Base-by-base conservation (phyloP, 768 basidiomycete species). In the Chalciporus piperatus region DNA sequence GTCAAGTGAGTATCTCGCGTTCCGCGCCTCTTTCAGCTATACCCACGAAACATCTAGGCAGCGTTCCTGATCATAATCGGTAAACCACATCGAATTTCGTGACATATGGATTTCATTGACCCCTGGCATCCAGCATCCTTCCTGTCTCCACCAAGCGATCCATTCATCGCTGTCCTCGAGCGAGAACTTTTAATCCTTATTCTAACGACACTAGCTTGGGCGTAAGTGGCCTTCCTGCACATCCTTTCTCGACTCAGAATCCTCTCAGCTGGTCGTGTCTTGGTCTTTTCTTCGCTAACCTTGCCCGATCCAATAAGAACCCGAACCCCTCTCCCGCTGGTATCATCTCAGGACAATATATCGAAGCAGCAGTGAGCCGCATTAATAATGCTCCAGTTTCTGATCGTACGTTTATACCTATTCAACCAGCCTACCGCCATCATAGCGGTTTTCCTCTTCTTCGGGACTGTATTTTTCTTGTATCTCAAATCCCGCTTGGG, bases 101-200 rank as follows among this genome's bases (percentile, higher is more conserved):
- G 10, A 13, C 6, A 1, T 25, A 20, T 30, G 37, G 48, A 41
- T 58, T 41, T 10, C n/a, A 43, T 46, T 17, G 2, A 45, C 16
- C 1, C 48, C 13, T 47, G 86, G 87, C 79, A 4, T 70, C 82
- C 47, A 87, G 87, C 80, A 4, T 70, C 82, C 0, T 79, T 89
- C 55, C 57, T 90, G 3, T 84, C 84, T 4, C 84, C 88, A 1
- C 86, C 88, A 1, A 71, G 61, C 19, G 86, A 86, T 48, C 83
- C 85, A 1, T 87, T 89, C 59, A 69, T 85, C n/a, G 72, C 76
- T 4, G 83, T 85, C 4, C 61, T 87, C 13, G 87, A 89, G 60
- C 81, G 85, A 2, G 85, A 89, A 59, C 40, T 79, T 9, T 70
- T 79, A 6, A 78, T 84, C 32, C 52, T 87, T 6, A 17, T 73